Percentiles rank a stretch among this genome's conserved stretches.
Evolutionary conservation across 2,329 filamentous ascomycete genomes (phyloP).

Genomic region (Trichophyton schoenleinii): DNA sequence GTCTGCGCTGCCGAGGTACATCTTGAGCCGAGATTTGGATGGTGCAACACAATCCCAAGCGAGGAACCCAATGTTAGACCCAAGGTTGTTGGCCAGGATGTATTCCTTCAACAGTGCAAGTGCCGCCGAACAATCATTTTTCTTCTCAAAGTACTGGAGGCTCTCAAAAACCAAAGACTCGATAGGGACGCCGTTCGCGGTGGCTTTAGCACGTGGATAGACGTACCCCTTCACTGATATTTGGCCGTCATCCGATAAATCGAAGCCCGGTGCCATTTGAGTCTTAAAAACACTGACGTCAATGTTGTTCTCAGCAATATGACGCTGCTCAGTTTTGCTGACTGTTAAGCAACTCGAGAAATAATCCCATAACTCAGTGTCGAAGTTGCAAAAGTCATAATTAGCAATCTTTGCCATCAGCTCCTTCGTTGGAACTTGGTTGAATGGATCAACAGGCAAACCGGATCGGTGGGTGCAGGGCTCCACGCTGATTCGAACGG

Average conservation of each 20-base stretch:
- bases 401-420: conserved; percentile 1
- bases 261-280: conserved; percentile 14
- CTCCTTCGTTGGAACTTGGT: conserved; percentile 2
- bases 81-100: not conserved
- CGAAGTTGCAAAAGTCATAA: not conserved
- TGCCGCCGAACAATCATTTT: not conserved
- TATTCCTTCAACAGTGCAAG: conserved; percentile 2
- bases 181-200: conserved; percentile 5
- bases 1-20: conserved; percentile 13
- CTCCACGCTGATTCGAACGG: conserved; percentile 9
- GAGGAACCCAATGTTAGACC: conserved; percentile 6
- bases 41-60: conserved; percentile 15
- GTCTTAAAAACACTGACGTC: conserved; percentile 8
- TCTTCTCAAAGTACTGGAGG: not conserved
- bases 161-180: conserved; percentile 2
- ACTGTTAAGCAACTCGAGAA: not conserved
- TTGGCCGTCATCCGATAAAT: conserved; percentile 8
- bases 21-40: conserved; percentile 13
- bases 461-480: conserved; percentile 1
- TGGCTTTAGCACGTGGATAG: conserved; percentile 13
- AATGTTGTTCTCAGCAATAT: not conserved
- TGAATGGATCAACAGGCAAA: conserved; percentile 7
- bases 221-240: conserved; percentile 16
- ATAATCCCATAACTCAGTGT: conserved; percentile 6
- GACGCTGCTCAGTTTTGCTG: conserved; percentile 2